Evolutionary conservation across 176 grass and related monocot species (phyloP), one percentile per base, ranked within the genome.

Genomic region (Carex cristatella): DNA sequence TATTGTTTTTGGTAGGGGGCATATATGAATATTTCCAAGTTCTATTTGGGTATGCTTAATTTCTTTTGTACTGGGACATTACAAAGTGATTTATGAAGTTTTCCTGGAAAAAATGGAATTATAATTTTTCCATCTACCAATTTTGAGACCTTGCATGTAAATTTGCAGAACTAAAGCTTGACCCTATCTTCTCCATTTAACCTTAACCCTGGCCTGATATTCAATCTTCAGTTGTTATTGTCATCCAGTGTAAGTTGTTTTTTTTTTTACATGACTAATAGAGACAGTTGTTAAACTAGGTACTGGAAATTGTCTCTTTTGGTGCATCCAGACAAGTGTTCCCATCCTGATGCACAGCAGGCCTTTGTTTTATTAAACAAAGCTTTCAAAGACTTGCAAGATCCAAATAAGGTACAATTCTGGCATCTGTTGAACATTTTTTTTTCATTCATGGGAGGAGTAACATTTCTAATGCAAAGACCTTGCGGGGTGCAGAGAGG

Each of bases 291-390:
- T 75, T 66, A 60, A 40, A 83, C n/a, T 84, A 97, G 94, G 89
- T 98, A 98, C 71, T 98, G 95, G 95, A 98, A 98, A 84, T 78
- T 94, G 84, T 98, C 95, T 74, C 89, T 98, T 84, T 85, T 98
- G 84, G 95, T 98, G 30, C 95, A 98, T 86, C 95, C 93, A 0
- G 95, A 98, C 65, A 98, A 98, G 74, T 98, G 95, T 55, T 86
- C 95, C 85, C 95, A 98, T 90, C 95, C 95, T 84, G 87, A 85
- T 70, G 92, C 95, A 76, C 95, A 98, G 73, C 89, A 93, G 63
- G 92, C 92, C 1, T 98, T 98, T 31, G 95, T 98, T 28, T 92
- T 91, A 82, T 86, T 98, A 66, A 98, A 98, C 65, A 90, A 98
- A 60, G 92, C 95, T 59, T 98, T 94, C 76, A 98, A 98, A 88